Percentiles rank a stretch among this genome's conserved stretches.
Evolutionary conservation across 257 asterid species (phyloP).

Genomic region (Solanum chilense): DNA sequence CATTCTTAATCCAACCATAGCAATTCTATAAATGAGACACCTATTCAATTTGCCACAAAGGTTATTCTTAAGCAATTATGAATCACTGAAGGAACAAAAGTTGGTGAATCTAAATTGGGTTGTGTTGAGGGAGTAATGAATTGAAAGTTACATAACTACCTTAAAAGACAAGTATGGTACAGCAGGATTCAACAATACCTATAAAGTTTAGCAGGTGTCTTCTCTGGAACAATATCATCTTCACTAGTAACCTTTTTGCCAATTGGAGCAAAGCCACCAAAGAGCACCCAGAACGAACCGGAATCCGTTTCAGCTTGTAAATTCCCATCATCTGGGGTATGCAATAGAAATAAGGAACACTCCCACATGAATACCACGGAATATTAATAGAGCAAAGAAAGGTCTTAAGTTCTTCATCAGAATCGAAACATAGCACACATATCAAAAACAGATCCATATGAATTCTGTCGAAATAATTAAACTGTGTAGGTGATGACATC

Average conservation of each 20-base stretch:
- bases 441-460: background rate
- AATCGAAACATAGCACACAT: background rate
- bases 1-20: background rate
- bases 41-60: background rate
- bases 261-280: conserved; percentile 99
- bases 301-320: conserved; percentile 92
- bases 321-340: conserved; percentile 79
- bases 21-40: background rate
- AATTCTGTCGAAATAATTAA: background rate
- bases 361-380: background rate
- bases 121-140: background rate
- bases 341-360: background rate
- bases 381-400: background rate
- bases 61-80: background rate
- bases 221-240: conserved; percentile 84
- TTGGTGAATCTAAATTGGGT: background rate
- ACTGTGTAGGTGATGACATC: background rate
- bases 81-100: background rate
- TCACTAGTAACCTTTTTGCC: conserved; percentile 76
- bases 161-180: background rate
- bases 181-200: conserved; percentile 30
- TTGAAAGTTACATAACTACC: background rate
- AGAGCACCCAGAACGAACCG: conserved; percentile 97
- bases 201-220: conserved; percentile 63
- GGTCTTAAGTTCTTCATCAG: background rate